These are phyloP conservation scores for Filosporella fistucella DNA, from an alignment of 495 filamentous ascomycete species.

Conservation along the genomic window DNA sequence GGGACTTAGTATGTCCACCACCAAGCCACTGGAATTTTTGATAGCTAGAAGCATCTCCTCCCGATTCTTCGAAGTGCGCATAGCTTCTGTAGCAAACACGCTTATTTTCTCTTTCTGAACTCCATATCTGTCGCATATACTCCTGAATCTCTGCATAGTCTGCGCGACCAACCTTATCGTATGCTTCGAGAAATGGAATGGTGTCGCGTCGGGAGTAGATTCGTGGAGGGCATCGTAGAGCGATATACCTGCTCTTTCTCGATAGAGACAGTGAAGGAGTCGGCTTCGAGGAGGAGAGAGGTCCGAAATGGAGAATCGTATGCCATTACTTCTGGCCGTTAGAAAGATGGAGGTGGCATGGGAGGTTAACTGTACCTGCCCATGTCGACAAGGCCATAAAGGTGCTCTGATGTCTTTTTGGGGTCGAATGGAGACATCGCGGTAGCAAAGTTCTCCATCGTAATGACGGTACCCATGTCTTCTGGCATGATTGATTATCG, in stretches of 20 bases:
- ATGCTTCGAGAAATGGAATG: conserved; percentile 54
- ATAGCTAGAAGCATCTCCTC: conserved; percentile 62
- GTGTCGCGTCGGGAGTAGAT: conserved; percentile 27
- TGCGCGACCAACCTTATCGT: conserved; percentile 61
- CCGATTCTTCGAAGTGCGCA: conserved; percentile 73
- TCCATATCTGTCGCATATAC: conserved; percentile 60
- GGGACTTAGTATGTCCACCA: conserved; percentile 69
- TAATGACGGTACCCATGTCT: conserved; percentile 34
- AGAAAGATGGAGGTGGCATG: background rate
- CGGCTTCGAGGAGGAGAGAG: conserved; percentile 65
- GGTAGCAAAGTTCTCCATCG: conserved; percentile 44
- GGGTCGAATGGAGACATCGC: conserved; percentile 42
- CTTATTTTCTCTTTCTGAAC: conserved; percentile 60
- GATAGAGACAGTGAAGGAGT: conserved; percentile 71
- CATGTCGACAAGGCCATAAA: conserved; percentile 66
- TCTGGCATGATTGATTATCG: too few species aligned
- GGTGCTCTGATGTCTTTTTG: conserved; percentile 30
- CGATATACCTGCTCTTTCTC: conserved; percentile 74
- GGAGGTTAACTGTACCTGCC: conserved; percentile 50
- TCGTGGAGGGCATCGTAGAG: conserved; percentile 77
- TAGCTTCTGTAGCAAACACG: conserved; percentile 86
- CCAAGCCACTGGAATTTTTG: conserved; percentile 51
- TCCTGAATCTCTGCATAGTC: conserved; percentile 64
- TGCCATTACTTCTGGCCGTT: conserved; percentile 67
- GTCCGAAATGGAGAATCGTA: conserved; percentile 87